Evolutionary conservation across 257 asterid species (phyloP).

Genomic region (Asclepias syriaca): DNA sequence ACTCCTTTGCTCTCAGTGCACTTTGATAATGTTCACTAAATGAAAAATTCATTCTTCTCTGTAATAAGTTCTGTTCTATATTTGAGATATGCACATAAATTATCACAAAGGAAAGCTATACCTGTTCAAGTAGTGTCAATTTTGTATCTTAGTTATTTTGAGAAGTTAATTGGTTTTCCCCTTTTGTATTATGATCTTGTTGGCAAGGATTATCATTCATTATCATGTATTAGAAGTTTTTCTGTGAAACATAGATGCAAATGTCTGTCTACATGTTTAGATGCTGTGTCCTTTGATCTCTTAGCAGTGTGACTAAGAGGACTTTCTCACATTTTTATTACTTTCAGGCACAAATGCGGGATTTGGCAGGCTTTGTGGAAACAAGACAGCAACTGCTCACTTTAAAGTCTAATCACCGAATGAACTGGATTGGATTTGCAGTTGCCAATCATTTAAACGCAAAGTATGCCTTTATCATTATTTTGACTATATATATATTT

Average conservation of each 20-base stretch:
- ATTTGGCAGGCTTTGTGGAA: slow-evolving; percentile 95
- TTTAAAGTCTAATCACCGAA: slow-evolving; percentile 93
- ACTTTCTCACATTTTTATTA: neutral
- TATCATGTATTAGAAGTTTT: neutral
- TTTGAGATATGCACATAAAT: neutral
- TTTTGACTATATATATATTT: slow-evolving; percentile 5
- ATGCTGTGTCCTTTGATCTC: neutral
- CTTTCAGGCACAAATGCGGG: slow-evolving; percentile 95
- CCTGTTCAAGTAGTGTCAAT: neutral
- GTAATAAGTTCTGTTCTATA: neutral
- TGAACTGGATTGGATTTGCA: slow-evolving; percentile 99
- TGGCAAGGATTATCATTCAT: neutral
- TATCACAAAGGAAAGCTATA: neutral
- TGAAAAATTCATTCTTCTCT: neutral
- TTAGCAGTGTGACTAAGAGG: neutral
- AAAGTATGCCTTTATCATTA: slow-evolving; percentile 43
- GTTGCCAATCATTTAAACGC: slow-evolving; percentile 88
- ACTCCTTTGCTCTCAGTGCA: neutral
- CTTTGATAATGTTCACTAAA: neutral
- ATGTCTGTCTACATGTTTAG: neutral
- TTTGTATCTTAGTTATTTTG: neutral
- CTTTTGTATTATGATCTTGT: neutral
- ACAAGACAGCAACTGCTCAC: slow-evolving; percentile 94
- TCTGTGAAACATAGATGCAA: neutral
- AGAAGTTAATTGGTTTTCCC: neutral